Conservation (phyloP, 768 basidiomycete genomes). For the Lepiota venenata region DNA sequence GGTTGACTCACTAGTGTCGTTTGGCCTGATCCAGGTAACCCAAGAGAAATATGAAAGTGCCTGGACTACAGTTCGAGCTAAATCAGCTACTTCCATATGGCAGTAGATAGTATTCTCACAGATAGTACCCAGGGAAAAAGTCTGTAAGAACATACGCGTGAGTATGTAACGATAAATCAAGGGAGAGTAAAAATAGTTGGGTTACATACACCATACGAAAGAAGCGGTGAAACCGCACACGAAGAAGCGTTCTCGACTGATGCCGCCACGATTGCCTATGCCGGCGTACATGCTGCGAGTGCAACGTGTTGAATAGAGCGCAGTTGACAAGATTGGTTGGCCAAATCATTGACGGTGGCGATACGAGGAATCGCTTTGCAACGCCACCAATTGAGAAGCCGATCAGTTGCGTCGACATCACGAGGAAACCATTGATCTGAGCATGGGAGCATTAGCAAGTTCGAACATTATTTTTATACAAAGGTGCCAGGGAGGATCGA, state of each 20-base stretch:
- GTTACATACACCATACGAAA: slow-evolving; percentile 52
- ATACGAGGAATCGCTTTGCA: slow-evolving; percentile 68
- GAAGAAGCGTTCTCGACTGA: slow-evolving; percentile 72
- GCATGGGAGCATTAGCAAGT: neutral
- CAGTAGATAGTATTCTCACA: slow-evolving; percentile 21
- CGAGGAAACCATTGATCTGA: slow-evolving; percentile 69
- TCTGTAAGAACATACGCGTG: slow-evolving; percentile 23
- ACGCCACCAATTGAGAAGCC: slow-evolving; percentile 79
- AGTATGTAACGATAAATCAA: neutral
- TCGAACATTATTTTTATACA: slow-evolving; percentile 4
- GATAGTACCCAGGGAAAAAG: slow-evolving; percentile 39
- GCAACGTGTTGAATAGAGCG: slow-evolving; percentile 73
- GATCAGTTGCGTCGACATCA: slow-evolving; percentile 66
- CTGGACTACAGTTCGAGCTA: slow-evolving; percentile 27
- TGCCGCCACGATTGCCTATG: slow-evolving; percentile 53
- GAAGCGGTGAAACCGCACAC: slow-evolving; percentile 53
- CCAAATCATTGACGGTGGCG: slow-evolving; percentile 66
- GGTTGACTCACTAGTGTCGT: slow-evolving; percentile 37
- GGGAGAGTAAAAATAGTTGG: neutral
- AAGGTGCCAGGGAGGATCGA: neutral
- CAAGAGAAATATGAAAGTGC: slow-evolving; percentile 57
- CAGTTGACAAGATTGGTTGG: slow-evolving; percentile 68
- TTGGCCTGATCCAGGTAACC: slow-evolving; percentile 53
- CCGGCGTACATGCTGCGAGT: slow-evolving; percentile 67
- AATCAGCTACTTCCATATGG: neutral